These are phyloP conservation scores for Daedalea quercina DNA, from an alignment of 768 basidiomycete species.

Conservation along the genomic window DNA sequence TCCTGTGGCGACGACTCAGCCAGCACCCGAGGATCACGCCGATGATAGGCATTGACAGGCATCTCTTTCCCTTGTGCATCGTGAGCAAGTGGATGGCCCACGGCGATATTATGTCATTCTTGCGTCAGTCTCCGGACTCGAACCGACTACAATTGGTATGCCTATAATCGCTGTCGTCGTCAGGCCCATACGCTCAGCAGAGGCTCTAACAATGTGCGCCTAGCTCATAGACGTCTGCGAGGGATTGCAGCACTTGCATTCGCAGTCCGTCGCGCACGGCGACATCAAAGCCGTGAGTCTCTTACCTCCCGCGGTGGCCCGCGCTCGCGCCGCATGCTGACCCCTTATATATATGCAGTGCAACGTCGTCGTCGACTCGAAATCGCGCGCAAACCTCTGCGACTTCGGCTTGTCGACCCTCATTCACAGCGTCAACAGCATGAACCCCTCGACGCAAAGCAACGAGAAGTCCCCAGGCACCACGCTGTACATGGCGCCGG, in stretches of 20 bases:
- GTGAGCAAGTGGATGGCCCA: neutral
- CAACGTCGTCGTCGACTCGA: neutral
- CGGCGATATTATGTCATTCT: neutral
- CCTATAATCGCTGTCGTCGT: neutral
- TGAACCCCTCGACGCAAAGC: neutral
- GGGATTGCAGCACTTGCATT: conserved; percentile 1
- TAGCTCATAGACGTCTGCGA: neutral
- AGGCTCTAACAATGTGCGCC: too few relatives aligned
- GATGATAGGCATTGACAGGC: neutral
- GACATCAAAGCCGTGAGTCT: conserved; percentile 1
- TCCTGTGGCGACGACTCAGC: neutral
- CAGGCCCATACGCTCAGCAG: neutral
- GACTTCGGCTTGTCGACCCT: conserved; percentile 1
- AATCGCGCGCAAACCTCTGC: neutral
- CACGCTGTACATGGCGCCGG: neutral
- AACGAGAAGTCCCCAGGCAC: neutral
- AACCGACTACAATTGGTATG: conserved; percentile 2
- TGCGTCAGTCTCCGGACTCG: neutral
- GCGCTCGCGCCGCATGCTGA: too few relatives aligned
- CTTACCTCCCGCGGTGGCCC: neutral
- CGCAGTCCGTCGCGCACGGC: neutral
- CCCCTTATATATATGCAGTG: too few relatives aligned
- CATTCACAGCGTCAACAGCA: neutral
- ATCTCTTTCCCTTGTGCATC: neutral
- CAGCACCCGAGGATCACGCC: neutral